phyloP scores from a whole-genome alignment of 768 basidiomycete species.

The Russula sp. region DNA sequence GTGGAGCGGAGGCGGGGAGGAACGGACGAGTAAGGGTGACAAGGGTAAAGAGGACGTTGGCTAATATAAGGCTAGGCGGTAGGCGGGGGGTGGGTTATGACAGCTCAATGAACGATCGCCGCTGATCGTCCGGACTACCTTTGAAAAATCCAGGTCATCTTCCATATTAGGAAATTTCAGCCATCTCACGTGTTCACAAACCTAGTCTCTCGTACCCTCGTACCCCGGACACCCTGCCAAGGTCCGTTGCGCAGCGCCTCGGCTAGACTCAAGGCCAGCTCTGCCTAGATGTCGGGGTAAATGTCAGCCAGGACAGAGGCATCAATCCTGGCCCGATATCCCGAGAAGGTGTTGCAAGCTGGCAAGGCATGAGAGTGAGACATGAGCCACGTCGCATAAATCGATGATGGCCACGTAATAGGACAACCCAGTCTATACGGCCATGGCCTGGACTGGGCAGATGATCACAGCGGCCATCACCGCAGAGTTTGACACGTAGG shows the following conservation, averaged over 20 bases:
- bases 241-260: too few relatives aligned
- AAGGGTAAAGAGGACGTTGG: not conserved
- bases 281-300: not conserved
- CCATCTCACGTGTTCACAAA: not conserved
- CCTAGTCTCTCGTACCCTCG: not conserved
- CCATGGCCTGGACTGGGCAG: not conserved
- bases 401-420: slow-evolving; percentile 18
- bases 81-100: not conserved
- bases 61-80: not conserved
- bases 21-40: not conserved
- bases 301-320: not conserved
- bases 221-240: not conserved
- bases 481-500: not conserved
- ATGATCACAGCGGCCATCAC: not conserved
- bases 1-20: too few relatives aligned
- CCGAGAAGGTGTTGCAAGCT: not conserved
- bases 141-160: not conserved
- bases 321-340: slow-evolving; percentile 5
- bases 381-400: not conserved
- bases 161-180: slow-evolving; percentile 13
- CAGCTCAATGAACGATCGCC: too few relatives aligned
- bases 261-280: not conserved
- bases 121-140: not conserved
- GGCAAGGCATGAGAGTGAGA: not conserved
- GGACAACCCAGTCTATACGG: not conserved